Base-by-base conservation (phyloP, 805 yeast species). In the Yarrowia sp. region DNA sequence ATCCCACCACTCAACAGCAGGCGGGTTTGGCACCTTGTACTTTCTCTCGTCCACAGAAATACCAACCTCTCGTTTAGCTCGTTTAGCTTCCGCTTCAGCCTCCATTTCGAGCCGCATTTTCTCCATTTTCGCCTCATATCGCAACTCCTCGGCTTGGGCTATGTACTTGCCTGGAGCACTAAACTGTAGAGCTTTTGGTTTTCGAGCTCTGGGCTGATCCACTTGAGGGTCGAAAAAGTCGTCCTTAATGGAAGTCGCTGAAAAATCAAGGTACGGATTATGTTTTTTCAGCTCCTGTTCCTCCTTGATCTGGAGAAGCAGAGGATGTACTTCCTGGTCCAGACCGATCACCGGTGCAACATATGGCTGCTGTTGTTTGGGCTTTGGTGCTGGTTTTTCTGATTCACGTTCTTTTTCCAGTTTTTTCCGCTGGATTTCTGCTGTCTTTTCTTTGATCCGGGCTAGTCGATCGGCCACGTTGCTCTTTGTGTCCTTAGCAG, bases 1-100 rank as follows among this genome's bases (percentile, higher is more conserved):
- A 75, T 93, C 97, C 98, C 98, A 93, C 97, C 97, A 91, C 74
- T 92, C 97, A 1, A 86, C 75, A 1, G 65, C 67, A 0, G 96
- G 96, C 0, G 92, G 92, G 17, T 66, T 71, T 0, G 71, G 73
- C 0, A 77, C 77, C 62, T 76, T 74, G 70, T 81, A 88, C 8
- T 77, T 72, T 17, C 84, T 82, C 71, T 90, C 97, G 4, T 86
- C 87, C 0, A 80, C 66, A 0, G 71, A 69, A 15, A 77, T 73
- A 68, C 88, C 85, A 0, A 92, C 84, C 7, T 80, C 74, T 7
- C 82, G 70, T 0, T 85, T 85, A 41, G 79, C 75, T 8, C 74
- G 71, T 43, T 76, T 62, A 15, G 36, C 60, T 15, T 71, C 68
- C 15, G 71, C 72, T 35, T 69, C 71, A 55, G 73, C 77, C 35